Base-by-base conservation (phyloP, 2,329 filamentous ascomycete genomes). In the Fusarium sublunatum region DNA sequence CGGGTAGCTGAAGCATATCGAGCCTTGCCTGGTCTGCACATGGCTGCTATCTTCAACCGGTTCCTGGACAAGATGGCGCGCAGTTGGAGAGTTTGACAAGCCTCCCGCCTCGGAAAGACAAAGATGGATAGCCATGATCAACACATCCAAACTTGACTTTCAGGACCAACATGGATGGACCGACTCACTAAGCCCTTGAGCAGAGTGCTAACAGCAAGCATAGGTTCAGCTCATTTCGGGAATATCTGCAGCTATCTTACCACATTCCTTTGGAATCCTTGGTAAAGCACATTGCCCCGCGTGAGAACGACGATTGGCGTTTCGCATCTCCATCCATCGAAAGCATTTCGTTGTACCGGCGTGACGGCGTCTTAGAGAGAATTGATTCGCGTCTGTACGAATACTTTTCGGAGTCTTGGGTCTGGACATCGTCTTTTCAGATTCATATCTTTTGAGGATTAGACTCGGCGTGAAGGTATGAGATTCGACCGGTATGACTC, bases 171-270 rank as follows among this genome's bases (percentile, higher is more conserved):
- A 38, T 24, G 47, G 44, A 64, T 19, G 10, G 36, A 32, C 36
- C 29, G 32, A 26, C 28, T 42, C 19, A 34, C 42, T 13, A 10
- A 15, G 22, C 12, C 15, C 11, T 28, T 6, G 8, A 52, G 28
- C 31, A 50, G 15, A 51, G 40, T 54, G 52, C 72, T 76, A 64
- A 76, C 60, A 25, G 24, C n/a, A 34, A n/a, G 13, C 3, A 24
- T 47, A 77, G 76, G 76, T 78, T 77, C 72, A 75, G 70, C 74
- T 78, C 70, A 74, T 77, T 77, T 77, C 71, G 68, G 74, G 72
- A 77, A 76, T 73, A 73, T 74, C 75, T 73, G 49, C 68, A 73
- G 71, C 71, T 72, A 73, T 72, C 72, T 72, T 72, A 74, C 72
- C 73, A 77, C 74, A 71, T 75, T 77, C 75, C 75, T 76, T 77